Percentiles rank a stretch among this genome's conserved stretches.
These are phyloP conservation scores for Anacardium occidentale DNA, from an alignment of 345 rosid species.

Conservation along the genomic window DNA sequence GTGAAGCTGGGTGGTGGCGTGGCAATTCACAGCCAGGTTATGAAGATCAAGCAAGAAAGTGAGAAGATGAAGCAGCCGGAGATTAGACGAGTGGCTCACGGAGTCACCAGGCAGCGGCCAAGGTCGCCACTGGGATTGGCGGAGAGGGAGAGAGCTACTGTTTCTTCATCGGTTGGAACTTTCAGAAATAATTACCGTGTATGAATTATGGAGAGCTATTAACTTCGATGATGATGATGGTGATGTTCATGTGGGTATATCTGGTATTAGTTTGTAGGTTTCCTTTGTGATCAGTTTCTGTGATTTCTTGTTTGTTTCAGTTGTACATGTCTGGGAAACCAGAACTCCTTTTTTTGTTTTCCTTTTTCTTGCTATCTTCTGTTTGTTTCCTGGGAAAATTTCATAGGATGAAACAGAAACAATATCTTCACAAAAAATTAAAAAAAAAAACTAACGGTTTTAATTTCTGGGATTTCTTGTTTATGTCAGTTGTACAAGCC, in stretches of 20 bases:
- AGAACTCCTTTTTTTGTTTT: not conserved
- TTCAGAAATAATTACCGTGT: slow-evolving; percentile 7
- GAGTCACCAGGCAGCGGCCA: slow-evolving; percentile 38
- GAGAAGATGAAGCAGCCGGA: slow-evolving; percentile 50
- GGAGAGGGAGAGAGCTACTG: slow-evolving; percentile 43
- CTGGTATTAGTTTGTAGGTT: not conserved
- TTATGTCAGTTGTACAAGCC: slow-evolving; percentile 24
- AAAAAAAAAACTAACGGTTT: too few species aligned
- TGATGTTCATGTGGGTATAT: not conserved
- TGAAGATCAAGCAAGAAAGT: slow-evolving; percentile 54
- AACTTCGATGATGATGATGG: too few species aligned
- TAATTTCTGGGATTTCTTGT: slow-evolving; percentile 16
- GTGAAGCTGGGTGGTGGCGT: slow-evolving; percentile 23
- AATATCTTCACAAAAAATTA: too few species aligned
- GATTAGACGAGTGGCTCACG: slow-evolving; percentile 33
- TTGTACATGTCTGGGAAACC: slow-evolving; percentile 26
- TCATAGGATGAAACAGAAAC: not conserved
- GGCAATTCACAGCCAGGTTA: slow-evolving; percentile 62
- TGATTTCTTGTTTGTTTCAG: slow-evolving; percentile 12
- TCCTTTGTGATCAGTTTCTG: slow-evolving; percentile 8
- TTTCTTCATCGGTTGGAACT: slow-evolving; percentile 33
- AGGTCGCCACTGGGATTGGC: slow-evolving; percentile 66
- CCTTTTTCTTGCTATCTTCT: not conserved
- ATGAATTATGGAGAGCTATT: not conserved
- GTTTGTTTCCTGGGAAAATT: slow-evolving; percentile 6